Base-by-base conservation (phyloP, 2,329 filamentous ascomycete genomes). In the Tolypocladium sp. region DNA sequence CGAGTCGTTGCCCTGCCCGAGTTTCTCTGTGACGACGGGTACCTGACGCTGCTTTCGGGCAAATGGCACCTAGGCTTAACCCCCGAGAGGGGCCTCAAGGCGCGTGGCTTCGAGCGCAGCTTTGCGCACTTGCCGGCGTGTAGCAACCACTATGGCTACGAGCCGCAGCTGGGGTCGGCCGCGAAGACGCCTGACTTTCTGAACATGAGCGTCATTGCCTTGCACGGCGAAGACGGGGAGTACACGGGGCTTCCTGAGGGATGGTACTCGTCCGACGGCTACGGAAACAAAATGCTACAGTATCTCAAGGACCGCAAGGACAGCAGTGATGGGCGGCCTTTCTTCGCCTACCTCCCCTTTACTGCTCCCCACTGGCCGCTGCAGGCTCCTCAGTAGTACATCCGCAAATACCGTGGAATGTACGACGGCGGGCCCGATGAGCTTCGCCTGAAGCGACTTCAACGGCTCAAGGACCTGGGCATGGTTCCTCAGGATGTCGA, bases 11-110 rank as follows among this genome's bases (percentile, higher is more conserved):
- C 83, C 7, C 70, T 86, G 17, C 82, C 83, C 2, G 83, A 87
- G 67, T 65, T 87, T 2, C 73, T 87, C 6, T 77, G 74, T 5
- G 84, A 86, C 61, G 77, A 74, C 0, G 84, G 83, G 17, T 87
- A 87, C 66, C 75, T 79, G 55, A 87, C 84, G 1, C 63, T 84
- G 6, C 84, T 87, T 78, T 73, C 81, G 6, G 84, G 84, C 0
- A 87, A 87, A 66, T 87, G 84, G 83, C 83, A 86, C 68, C 70
- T 87, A 22, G 84, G 84, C 0, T 70, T 87, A 15, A 84, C 77
- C 0, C 0, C 81, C 0, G 82, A 86, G 63, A 76, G 78, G 4
- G 79, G 77, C 4, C 84, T 84, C 0, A 75, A 78, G 53, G 77
- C 75, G 15, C 76, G 84, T 12, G 84, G 85, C 0, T 88, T 88